These are phyloP conservation scores for Blepharisma undulans DNA, from an alignment of 169 alveolate species.

Conservation along the genomic window DNA sequence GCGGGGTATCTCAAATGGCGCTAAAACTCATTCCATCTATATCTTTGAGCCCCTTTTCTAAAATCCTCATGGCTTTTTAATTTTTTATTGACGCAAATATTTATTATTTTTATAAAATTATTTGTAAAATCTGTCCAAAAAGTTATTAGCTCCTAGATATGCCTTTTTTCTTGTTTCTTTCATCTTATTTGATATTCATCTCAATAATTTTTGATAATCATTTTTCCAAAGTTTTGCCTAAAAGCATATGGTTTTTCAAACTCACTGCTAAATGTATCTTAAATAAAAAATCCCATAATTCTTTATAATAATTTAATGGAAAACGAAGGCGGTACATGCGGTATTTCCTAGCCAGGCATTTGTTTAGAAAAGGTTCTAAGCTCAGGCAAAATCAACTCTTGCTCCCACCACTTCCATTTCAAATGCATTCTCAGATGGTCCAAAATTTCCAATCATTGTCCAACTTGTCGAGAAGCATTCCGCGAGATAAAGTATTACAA, in stretches of 20 bases:
- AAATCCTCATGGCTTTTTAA: not conserved
- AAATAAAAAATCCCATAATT: not conserved
- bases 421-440: conserved; percentile 19
- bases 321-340: conserved; percentile 15
- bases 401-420: conserved; percentile 13
- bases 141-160: not conserved
- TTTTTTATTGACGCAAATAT: not conserved
- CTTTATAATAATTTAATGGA: not conserved
- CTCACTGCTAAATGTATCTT: not conserved
- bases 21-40: not conserved
- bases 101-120: too few relatives aligned
- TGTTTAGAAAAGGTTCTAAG: not conserved
- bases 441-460: not conserved
- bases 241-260: not conserved
- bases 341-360: not conserved
- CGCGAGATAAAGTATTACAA: not conserved
- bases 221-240: not conserved
- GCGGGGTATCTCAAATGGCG: not conserved
- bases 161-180: not conserved
- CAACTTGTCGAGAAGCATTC: conserved; percentile 5
- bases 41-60: not conserved
- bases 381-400: conserved; percentile 23
- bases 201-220: too few relatives aligned
- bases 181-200: not conserved
- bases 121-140: not conserved